These are phyloP conservation scores for Cryphonectria radicalis DNA, from an alignment of 2,329 filamentous ascomycete species.

Conservation along the genomic window DNA sequence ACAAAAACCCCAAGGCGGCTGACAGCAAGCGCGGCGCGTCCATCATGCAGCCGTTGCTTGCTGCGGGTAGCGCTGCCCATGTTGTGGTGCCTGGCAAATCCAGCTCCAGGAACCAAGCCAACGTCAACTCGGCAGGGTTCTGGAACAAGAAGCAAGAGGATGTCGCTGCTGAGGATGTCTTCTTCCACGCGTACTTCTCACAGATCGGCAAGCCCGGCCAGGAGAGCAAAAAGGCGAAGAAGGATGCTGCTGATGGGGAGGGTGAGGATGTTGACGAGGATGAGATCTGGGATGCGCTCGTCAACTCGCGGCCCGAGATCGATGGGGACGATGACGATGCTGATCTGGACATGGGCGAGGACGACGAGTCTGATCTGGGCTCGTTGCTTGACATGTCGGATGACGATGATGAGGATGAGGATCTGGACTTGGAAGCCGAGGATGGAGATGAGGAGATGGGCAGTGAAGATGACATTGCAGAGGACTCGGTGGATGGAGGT, in stretches of 20 bases:
- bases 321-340: slow-evolving; percentile 62
- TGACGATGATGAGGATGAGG: slow-evolving; percentile 49
- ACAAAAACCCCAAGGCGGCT: slow-evolving; percentile 83
- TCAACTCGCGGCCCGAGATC: slow-evolving; percentile 77
- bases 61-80: slow-evolving; percentile 56
- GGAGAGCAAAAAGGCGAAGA: slow-evolving; percentile 36
- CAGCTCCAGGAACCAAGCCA: slow-evolving; percentile 40
- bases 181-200: slow-evolving; percentile 98
- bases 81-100: slow-evolving; percentile 60
- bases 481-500: slow-evolving; percentile 55
- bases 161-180: slow-evolving; percentile 88
- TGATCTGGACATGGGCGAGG: slow-evolving; percentile 51
- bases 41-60: slow-evolving; percentile 90
- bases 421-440: slow-evolving; percentile 43
- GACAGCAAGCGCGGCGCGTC: slow-evolving; percentile 74
- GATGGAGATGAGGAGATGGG: slow-evolving; percentile 44
- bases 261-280: slow-evolving; percentile 69
- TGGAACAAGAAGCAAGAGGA: slow-evolving; percentile 90
- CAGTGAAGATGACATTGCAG: slow-evolving; percentile 52
- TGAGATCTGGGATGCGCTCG: slow-evolving; percentile 90
- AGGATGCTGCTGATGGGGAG: slow-evolving; percentile 52
- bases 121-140: slow-evolving; percentile 85
- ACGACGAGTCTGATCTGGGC: slow-evolving; percentile 48
- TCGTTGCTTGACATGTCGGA: slow-evolving; percentile 38
- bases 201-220: slow-evolving; percentile 67